Base-by-base conservation (phyloP, 2,329 filamentous ascomycete species). In the Lecanicillium sp. region DNA sequence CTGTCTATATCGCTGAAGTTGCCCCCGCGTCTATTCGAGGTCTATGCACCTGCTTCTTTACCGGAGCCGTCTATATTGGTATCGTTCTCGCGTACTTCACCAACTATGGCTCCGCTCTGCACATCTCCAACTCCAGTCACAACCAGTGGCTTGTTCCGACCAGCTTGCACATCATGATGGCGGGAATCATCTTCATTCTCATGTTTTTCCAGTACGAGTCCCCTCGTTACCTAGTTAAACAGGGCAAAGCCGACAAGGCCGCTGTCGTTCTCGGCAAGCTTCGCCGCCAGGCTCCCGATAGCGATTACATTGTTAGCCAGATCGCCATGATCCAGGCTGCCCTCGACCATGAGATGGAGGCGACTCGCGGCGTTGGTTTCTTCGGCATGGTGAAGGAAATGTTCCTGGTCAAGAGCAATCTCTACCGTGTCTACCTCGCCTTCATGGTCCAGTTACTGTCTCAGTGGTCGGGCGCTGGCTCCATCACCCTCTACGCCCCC, bases 61-160 rank as follows among this genome's bases (percentile, higher is more conserved):
- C 67, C 8, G 69, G 69, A 3, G 67, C 67, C 42, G 86, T 90
- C 19, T 90, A 90, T 59, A 65, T 87, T 45, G 87, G 86, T 20
- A 87, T 90, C 52, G 84, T 90, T 57, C 72, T 90, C 14, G 85
- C 84, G 8, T 91, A 90, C 67, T 90, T 89, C 58, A 79, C 84
- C 51, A 86, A 83, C 62, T 85, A 83, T 60, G 81, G 81, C 50
- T 71, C 67, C 46, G 62, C 72, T 49, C 46, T 79, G 36, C 67
- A 79, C 60, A 66, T 81, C 19, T 62, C 66, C 20, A 67, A 71
- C 41, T 56, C 61, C n/a, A 70, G 67, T 2, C 65, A 70, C 49
- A 68, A 69, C 46, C 71, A 74, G 53, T 81, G 77, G 77, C 73
- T 85, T 36, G 77, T 88, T 0, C 86, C 87, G 0, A 88, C 84